Conservation (phyloP, 2,329 filamentous ascomycete species). For the Alternaria atra region DNA sequence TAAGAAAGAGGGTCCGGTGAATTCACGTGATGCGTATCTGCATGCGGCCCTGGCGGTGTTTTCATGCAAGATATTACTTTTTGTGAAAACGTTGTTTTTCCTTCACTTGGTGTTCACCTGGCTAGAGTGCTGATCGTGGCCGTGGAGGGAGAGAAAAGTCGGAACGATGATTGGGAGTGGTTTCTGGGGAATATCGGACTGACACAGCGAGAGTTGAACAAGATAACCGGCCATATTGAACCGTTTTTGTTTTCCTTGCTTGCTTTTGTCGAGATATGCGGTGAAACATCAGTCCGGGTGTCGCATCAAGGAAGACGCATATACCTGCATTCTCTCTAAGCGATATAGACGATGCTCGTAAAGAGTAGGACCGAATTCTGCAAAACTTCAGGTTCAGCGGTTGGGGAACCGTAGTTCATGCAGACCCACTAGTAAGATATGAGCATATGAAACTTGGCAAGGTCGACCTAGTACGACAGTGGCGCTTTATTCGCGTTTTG, state of each 20-base stretch:
- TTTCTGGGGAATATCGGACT: not conserved
- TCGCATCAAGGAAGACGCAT: not conserved
- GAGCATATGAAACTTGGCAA: conserved; percentile 1
- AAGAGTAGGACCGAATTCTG: not conserved
- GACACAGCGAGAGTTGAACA: not conserved
- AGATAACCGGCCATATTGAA: not conserved
- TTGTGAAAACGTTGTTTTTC: not conserved
- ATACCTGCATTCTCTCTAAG: not conserved
- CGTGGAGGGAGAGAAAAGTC: not conserved
- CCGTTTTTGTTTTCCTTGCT: not conserved
- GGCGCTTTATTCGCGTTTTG: not conserved
- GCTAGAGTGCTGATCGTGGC: not conserved
- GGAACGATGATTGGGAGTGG: not conserved
- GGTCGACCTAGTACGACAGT: not conserved
- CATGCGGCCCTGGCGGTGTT: not conserved
- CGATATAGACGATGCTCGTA: not conserved
- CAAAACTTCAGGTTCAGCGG: not conserved
- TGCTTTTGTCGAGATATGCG: not conserved
- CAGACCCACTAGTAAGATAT: not conserved
- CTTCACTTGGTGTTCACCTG: not conserved
- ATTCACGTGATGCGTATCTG: not conserved
- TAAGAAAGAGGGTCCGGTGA: not conserved
- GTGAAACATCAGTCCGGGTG: not conserved
- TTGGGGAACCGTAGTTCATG: not conserved
- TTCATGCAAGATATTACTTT: not conserved